These are phyloP conservation scores for Guillardia theta DNA, from an alignment of 78 protist species.

Conservation along the genomic window DNA sequence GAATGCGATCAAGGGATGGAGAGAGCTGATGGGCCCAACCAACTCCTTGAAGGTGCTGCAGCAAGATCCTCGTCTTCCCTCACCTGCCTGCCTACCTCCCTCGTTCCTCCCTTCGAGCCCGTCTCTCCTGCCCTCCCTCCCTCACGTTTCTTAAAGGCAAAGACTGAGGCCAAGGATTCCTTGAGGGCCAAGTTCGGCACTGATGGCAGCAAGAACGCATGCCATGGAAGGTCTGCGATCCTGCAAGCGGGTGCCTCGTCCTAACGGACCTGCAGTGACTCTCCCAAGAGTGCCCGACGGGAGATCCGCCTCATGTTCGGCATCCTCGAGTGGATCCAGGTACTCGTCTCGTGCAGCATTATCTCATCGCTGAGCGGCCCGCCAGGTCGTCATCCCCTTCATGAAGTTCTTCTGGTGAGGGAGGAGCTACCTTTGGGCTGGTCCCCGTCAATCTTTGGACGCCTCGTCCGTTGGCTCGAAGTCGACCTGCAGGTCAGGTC, in stretches of 20 bases:
- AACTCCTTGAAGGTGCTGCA: not conserved
- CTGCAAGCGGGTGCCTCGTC: not conserved
- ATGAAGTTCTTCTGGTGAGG: too few species aligned
- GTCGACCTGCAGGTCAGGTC: too few species aligned
- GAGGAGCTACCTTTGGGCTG: too few species aligned
- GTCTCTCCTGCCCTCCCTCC: not conserved
- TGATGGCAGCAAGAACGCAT: constrained; percentile 38
- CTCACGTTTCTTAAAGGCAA: not conserved
- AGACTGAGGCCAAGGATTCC: not conserved
- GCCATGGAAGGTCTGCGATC: constrained; percentile 48
- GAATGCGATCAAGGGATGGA: constrained; percentile 53
- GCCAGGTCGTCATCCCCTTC: too few species aligned
- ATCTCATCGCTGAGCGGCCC: too few species aligned
- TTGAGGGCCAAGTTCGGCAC: constrained; percentile 57
- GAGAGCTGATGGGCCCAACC: constrained; percentile 57
- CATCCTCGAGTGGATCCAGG: too few species aligned
- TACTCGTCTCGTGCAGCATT: too few species aligned
- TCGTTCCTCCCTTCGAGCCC: not conserved
- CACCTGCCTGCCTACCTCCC: not conserved
- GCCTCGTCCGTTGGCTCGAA: too few species aligned
- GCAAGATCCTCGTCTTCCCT: not conserved
- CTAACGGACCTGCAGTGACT: not conserved
- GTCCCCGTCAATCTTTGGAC: too few species aligned
- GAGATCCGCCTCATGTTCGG: constrained; percentile 22
- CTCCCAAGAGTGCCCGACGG: not conserved